Evolutionary conservation across 331 rosid genomes (phyloP).

Genomic region (Malus hybrid): DNA sequence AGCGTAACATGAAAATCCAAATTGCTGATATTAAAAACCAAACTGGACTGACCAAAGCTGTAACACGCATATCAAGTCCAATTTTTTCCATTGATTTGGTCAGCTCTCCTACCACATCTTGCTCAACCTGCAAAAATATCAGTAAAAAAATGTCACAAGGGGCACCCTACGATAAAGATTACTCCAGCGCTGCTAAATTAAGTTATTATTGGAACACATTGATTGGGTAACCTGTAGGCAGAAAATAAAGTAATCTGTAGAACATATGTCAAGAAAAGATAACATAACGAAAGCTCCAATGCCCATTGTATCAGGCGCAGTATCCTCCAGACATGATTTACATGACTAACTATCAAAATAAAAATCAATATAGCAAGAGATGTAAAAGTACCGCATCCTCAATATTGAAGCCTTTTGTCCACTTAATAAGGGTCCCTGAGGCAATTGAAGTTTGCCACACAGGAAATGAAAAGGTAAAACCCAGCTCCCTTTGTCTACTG

Average conservation of each 20-base stretch:
- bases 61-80: conserved; percentile 81
- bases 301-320: neutral
- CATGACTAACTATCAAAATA: conserved; percentile 1
- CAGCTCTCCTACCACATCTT: conserved; percentile 85
- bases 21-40: neutral
- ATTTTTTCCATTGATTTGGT: conserved; percentile 69
- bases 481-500: conserved; percentile 91
- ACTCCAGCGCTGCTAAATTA: neutral
- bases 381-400: conserved; percentile 53
- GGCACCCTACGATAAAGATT: neutral
- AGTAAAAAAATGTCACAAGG: neutral
- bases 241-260: neutral
- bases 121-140: conserved; percentile 57
- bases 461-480: conserved; percentile 97
- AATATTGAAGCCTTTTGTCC: conserved; percentile 94
- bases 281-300: neutral
- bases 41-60: conserved; percentile 67
- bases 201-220: neutral
- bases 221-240: neutral
- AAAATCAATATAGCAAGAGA: conserved; percentile 9
- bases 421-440: conserved; percentile 80
- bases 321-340: neutral
- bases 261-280: neutral
- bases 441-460: conserved; percentile 83
- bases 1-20: neutral